Evolutionary conservation across 768 basidiomycete genomes (phyloP).

Genomic region (Cystofilobasidium macerans): DNA sequence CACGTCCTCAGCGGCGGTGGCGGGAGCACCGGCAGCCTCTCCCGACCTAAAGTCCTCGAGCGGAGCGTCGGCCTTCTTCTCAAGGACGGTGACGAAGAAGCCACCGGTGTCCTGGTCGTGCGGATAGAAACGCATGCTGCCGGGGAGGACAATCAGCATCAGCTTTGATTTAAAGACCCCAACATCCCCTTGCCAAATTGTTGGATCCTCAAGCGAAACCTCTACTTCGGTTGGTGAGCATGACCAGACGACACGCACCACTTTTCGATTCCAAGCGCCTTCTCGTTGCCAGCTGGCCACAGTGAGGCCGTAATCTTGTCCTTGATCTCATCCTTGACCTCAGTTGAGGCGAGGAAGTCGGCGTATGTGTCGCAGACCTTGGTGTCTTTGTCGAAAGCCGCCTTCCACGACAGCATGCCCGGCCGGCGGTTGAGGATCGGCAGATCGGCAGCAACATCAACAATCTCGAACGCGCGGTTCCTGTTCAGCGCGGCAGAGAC

Average conservation of each 20-base stretch:
- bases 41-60: background rate
- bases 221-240: no score
- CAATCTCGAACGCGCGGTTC: conserved; percentile 61
- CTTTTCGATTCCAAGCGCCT: conserved; percentile 52
- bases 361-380: conserved; percentile 46
- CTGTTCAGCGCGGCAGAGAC: conserved; percentile 67
- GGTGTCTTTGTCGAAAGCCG: conserved; percentile 47
- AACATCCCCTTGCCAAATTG: no score
- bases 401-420: conserved; percentile 68
- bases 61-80: conserved; percentile 31
- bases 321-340: conserved; percentile 46
- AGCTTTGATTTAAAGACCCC: no score
- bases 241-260: conserved; percentile 49
- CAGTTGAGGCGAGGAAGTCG: conserved; percentile 46
- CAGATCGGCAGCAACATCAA: conserved; percentile 63
- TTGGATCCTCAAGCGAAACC: no score
- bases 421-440: conserved; percentile 63
- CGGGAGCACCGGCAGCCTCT: background rate
- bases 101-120: conserved; percentile 95
- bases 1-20: background rate
- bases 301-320: conserved; percentile 47
- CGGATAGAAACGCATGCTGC: conserved; percentile 78
- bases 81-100: conserved; percentile 87
- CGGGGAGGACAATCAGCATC: no score
- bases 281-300: conserved; percentile 63